Percentiles rank a stretch among this genome's conserved stretches.
These are phyloP conservation scores for Coemansia sp. DNA, from an alignment of 192 early-diverging fungal genomes.

Conservation along the genomic window DNA sequence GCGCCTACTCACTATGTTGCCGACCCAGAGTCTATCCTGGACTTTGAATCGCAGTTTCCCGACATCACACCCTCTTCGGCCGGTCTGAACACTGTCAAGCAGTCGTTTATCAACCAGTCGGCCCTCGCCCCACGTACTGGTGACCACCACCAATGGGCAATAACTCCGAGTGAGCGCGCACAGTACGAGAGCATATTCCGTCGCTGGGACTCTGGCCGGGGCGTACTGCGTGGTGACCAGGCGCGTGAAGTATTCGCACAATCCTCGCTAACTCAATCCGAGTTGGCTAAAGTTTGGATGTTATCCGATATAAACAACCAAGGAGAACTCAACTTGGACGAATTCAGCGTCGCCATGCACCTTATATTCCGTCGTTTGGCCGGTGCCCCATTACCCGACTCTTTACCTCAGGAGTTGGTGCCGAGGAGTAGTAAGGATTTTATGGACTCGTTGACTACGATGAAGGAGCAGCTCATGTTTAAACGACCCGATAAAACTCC, in stretches of 20 bases:
- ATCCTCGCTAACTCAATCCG: constrained; percentile 54
- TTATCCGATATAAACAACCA: constrained; percentile 49
- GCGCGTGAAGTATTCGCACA: constrained; percentile 66
- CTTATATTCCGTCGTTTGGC: constrained; percentile 87
- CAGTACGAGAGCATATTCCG: constrained; percentile 55
- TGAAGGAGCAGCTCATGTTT: constrained; percentile 55
- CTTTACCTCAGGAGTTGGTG: constrained; percentile 80
- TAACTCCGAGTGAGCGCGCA: constrained; percentile 29
- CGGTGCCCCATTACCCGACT: constrained; percentile 77
- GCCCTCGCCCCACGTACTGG: constrained; percentile 9
- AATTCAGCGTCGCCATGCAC: constrained; percentile 98
- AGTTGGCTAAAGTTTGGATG: constrained; percentile 61
- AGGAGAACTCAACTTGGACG: constrained; percentile 91
- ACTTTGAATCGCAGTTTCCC: constrained; percentile 46
- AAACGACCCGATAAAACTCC: not conserved
- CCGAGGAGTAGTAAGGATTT: constrained; percentile 87
- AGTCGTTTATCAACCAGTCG: constrained; percentile 26
- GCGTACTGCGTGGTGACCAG: constrained; percentile 59
- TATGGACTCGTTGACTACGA: constrained; percentile 59
- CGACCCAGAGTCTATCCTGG: constrained; percentile 20
- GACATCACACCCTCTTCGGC: constrained; percentile 25
- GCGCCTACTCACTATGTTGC: not conserved
- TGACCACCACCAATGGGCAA: constrained; percentile 36
- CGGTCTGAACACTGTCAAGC: constrained; percentile 30
- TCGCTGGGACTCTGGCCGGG: constrained; percentile 56